A percentile compares a stretch with the other conserved stretches of the same genome.
phyloP scores from a whole-genome alignment of 139 green algal genomes.

The Coelastrella sp. region DNA sequence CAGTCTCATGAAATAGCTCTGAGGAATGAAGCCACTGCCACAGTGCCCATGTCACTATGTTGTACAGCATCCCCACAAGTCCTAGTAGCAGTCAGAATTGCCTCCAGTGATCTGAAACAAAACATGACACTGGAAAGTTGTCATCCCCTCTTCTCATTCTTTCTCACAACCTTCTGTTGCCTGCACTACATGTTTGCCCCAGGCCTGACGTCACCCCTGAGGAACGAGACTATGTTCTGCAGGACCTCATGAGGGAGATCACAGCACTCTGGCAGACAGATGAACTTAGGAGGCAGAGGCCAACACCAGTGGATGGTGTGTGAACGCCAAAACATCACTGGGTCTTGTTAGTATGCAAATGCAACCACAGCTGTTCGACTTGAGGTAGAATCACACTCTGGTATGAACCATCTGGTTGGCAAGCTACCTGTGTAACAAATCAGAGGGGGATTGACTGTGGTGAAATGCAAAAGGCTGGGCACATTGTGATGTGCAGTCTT shows the following conservation, averaged over 20 bases:
- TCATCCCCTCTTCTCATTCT: no score
- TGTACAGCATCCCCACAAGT: no score
- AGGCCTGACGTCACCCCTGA: slow-evolving; percentile 72
- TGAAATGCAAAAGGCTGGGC: no score
- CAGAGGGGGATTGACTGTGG: no score
- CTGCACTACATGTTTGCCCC: no score
- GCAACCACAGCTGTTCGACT: neutral
- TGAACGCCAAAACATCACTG: neutral
- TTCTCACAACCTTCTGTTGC: neutral
- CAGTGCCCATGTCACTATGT: no score
- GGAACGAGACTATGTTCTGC: slow-evolving; percentile 66
- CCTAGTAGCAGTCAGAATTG: no score
- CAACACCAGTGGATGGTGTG: slow-evolving; percentile 90
- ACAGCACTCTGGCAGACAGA: slow-evolving; percentile 94
- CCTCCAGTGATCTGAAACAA: no score
- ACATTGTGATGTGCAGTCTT: neutral
- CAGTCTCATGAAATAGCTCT: neutral
- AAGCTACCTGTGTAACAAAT: no score
- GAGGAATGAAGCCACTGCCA: neutral
- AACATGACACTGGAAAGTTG: no score
- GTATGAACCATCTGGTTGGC: no score
- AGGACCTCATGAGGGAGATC: slow-evolving; percentile 85
- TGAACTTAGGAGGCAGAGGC: slow-evolving; percentile 90
- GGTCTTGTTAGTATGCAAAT: neutral
- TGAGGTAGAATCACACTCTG: neutral